phyloP scores from a whole-genome alignment of 257 asterid genomes.

The Voacanga thouarsii region DNA sequence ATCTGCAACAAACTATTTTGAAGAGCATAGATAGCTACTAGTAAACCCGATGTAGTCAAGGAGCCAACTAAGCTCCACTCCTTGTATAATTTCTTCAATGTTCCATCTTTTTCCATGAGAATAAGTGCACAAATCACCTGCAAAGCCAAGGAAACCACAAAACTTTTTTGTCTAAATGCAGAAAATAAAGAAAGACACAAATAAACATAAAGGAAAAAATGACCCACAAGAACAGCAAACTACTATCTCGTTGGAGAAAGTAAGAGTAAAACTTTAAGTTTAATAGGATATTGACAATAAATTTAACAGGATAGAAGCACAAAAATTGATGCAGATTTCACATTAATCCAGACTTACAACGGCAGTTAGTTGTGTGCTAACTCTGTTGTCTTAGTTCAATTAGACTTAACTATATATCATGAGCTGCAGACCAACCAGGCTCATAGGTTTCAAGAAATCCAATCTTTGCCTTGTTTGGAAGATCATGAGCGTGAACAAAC shows the following conservation, averaged over 20 bases:
- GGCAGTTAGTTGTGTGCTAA: slow-evolving; percentile 33
- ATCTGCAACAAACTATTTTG: slow-evolving; percentile 97
- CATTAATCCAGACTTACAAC: slow-evolving; percentile 29
- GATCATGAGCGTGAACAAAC: slow-evolving; percentile 98
- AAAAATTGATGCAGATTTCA: slow-evolving; percentile 11
- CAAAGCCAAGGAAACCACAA: slow-evolving; percentile 17
- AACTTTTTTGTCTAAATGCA: not conserved
- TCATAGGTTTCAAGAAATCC: slow-evolving; percentile 96
- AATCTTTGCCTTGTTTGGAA: slow-evolving; percentile 97
- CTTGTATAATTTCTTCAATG: slow-evolving; percentile 53
- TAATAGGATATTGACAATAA: not conserved
- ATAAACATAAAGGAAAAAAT: slow-evolving; percentile 17
- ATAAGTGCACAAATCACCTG: slow-evolving; percentile 81
- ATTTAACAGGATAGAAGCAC: not conserved
- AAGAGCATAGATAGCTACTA: slow-evolving; percentile 92
- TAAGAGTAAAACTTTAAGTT: too few species aligned
- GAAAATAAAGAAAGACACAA: not conserved
- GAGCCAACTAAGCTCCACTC: slow-evolving; percentile 86
- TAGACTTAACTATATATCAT: slow-evolving; percentile 66
- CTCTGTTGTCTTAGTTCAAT: slow-evolving; percentile 35
- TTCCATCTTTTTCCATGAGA: slow-evolving; percentile 80
- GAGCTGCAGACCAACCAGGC: slow-evolving; percentile 93
- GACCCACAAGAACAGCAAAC: too few species aligned
- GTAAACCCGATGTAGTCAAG: slow-evolving; percentile 92
- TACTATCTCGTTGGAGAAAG: too few species aligned